phyloP scores from a whole-genome alignment of 2,329 filamentous ascomycete genomes.

The Aureobasidium sp. region DNA sequence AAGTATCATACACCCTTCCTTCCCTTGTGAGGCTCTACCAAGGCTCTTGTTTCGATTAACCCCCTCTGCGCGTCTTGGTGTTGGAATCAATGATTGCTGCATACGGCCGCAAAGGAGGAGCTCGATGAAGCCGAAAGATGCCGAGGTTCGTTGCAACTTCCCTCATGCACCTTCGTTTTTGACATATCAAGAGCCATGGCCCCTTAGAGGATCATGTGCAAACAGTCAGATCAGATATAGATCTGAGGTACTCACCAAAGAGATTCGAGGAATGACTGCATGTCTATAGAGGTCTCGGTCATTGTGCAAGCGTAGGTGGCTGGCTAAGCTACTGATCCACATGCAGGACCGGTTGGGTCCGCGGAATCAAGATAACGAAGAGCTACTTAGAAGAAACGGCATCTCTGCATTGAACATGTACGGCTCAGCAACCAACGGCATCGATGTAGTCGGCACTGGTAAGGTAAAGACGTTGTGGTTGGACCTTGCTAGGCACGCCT shows the following conservation, averaged over 20 bases:
- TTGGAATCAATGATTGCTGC: not conserved
- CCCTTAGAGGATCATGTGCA: not conserved
- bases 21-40: not conserved
- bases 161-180: not conserved
- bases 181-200: not conserved
- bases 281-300: not conserved
- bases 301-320: not conserved
- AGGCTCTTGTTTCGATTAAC: not conserved
- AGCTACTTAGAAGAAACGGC: not conserved
- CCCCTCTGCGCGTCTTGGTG: not conserved
- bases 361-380: not conserved
- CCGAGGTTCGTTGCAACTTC: not conserved
- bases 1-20: not conserved
- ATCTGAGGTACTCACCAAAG: not conserved
- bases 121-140: not conserved
- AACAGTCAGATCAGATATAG: not conserved
- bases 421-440: not conserved
- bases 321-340: not conserved
- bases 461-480: not conserved
- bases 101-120: slow-evolving; percentile 8
- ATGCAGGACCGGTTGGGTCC: slow-evolving; percentile 4
- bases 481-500: not conserved
- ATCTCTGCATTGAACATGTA: not conserved
- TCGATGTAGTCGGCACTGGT: not conserved
- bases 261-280: not conserved